phyloP scores from a whole-genome alignment of 2,329 filamentous ascomycete genomes.

The Diaporthe capsici region DNA sequence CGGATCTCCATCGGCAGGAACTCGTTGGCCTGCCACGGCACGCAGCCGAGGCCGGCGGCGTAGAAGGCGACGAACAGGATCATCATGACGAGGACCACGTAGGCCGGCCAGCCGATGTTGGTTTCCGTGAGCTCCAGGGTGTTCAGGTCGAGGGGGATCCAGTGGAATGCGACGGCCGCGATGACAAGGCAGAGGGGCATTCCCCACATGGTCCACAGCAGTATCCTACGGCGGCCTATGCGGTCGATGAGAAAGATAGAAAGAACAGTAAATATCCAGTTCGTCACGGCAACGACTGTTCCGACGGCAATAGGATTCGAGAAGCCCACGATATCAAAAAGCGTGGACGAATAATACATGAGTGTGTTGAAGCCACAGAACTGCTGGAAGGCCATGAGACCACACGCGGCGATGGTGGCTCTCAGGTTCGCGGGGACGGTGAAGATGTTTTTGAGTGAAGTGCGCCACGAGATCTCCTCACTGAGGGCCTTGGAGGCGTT shows the following conservation, averaged over 20 bases:
- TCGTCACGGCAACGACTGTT: constrained; percentile 59
- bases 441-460: constrained; percentile 62
- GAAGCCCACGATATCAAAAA: constrained; percentile 66
- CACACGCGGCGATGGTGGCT: constrained; percentile 61
- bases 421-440: constrained; percentile 59
- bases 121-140: constrained; percentile 54
- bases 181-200: constrained; percentile 60
- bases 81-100: constrained; percentile 58
- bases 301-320: constrained; percentile 62
- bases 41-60: constrained; percentile 23
- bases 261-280: constrained; percentile 64
- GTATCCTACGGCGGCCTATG: constrained; percentile 59
- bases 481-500: constrained; percentile 55
- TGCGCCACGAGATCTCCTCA: constrained; percentile 57
- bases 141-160: constrained; percentile 59
- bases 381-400: constrained; percentile 66
- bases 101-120: constrained; percentile 49
- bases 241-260: constrained; percentile 62
- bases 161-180: constrained; percentile 60
- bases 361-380: constrained; percentile 67
- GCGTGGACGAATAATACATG: constrained; percentile 63
- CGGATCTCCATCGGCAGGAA: constrained; percentile 7
- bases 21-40: constrained; percentile 17
- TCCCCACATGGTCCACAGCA: constrained; percentile 59
- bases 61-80: constrained; percentile 60